Evolutionary conservation across 2,329 filamentous ascomycete genomes (phyloP), one percentile per base, ranked within the genome.

Genomic region (Ceratocystis albifundus): DNA sequence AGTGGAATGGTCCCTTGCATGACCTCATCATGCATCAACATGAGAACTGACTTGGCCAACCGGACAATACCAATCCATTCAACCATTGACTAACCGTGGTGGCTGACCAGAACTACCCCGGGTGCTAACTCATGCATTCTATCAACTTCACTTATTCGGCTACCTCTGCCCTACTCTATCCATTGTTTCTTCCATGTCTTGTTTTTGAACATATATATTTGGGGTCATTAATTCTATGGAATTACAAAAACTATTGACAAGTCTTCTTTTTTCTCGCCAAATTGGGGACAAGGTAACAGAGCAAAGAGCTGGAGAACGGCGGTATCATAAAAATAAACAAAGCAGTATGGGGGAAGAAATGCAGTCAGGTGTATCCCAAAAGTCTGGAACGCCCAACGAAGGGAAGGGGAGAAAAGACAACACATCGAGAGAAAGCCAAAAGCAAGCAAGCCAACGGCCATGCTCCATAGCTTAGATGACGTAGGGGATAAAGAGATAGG

Each of bases 401-500:
- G 48, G 25, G 4, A 53, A 22, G 7, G 10, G 15, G 3, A 32
- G 15, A 6, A 15, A 57, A 25, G 10, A 2, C 2, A 2, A 30
- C 12, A 25, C 12, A 25, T 2, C 8, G 12, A 55, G 50, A 22
- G 50, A 25, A 65, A 28, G 45, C 30, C 20, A n/a, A 10, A 28
- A 64, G 10, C 6, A 28, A 64, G 10, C 6, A 15, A 62, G 48
- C 4, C 55, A 41, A 61, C 15, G 2, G 7, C 50, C 20, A 20
- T 25, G 50, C 50, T 25, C 12, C 22, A 7, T 12, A 44, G 7
- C 30, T 41, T 63, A 67, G 46, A 67, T 65, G 28, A 67, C 57
- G 15, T 67, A 67, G 46, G 90, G 90, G 77, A 95, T 90, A 74
- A 95, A 94, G 65, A 94, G 79, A 75, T 91, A 93, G 22, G 90